These are phyloP conservation scores for Tetrahymena borealis DNA, from an alignment of 73 alveolate species.

Conservation along the genomic window DNA sequence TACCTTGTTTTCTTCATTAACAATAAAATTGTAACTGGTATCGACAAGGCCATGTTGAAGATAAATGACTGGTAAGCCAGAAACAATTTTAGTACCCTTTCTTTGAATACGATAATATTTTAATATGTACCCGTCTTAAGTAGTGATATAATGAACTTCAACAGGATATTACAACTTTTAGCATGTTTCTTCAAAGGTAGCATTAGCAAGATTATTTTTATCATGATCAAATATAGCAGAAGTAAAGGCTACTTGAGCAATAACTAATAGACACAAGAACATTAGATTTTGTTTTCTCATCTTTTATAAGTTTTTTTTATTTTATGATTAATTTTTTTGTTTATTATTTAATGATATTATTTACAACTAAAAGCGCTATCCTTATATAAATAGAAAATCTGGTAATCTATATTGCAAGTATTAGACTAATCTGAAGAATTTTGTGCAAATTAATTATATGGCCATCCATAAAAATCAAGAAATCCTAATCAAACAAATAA, in stretches of 20 bases:
- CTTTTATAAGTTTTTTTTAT: too few relatives aligned
- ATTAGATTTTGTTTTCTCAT: too few relatives aligned
- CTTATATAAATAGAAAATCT: too few relatives aligned
- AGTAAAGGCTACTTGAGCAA: too few relatives aligned
- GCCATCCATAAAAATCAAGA: too few relatives aligned
- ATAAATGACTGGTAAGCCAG: conserved; percentile 66
- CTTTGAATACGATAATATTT: conserved; percentile 75
- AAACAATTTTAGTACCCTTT: conserved; percentile 40
- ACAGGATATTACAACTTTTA: conserved; percentile 47
- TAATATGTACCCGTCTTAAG: conserved; percentile 89
- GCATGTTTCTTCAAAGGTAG: conserved; percentile 7
- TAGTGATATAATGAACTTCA: conserved; percentile 71
- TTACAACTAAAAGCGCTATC: too few relatives aligned
- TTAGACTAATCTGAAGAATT: too few relatives aligned
- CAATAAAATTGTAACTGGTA: conserved; percentile 70
- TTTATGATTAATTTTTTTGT: background rate
- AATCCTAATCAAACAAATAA: too few relatives aligned
- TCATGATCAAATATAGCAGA: background rate
- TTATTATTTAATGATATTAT: too few relatives aligned
- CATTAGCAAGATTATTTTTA: background rate
- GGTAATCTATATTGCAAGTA: too few relatives aligned
- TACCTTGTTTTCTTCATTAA: conserved; percentile 57
- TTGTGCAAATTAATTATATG: too few relatives aligned
- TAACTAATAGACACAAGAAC: too few relatives aligned
- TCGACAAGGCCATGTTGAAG: conserved; percentile 89